Conservation (phyloP, 2,329 filamentous ascomycete species). For the Volutella citrinella region DNA sequence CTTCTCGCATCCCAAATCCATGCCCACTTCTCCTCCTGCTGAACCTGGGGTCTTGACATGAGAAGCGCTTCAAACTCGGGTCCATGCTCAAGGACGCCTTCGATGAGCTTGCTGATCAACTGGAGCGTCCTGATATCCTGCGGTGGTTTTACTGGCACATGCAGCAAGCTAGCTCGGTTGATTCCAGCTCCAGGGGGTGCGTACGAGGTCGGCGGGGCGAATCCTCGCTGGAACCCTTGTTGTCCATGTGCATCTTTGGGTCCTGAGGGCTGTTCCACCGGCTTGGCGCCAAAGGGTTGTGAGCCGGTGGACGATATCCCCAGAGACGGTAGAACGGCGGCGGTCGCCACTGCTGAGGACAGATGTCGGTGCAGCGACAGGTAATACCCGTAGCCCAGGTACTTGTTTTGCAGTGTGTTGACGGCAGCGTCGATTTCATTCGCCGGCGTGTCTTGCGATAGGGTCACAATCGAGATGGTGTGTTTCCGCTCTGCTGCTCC, state of each 20-base stretch:
- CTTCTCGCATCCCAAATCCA: constrained; percentile 90
- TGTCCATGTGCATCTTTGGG: constrained; percentile 37
- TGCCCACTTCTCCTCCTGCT: constrained; percentile 84
- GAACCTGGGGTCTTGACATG: constrained; percentile 82
- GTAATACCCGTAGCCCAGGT: constrained; percentile 81
- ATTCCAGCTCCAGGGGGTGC: constrained; percentile 38
- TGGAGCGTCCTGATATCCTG: constrained; percentile 74
- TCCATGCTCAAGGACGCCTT: constrained; percentile 74
- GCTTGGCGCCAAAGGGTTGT: constrained; percentile 76
- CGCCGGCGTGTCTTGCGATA: constrained; percentile 76
- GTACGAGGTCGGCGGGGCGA: constrained; percentile 76
- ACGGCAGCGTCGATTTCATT: constrained; percentile 81
- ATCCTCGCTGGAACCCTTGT: constrained; percentile 54
- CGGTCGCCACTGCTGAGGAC: constrained; percentile 65
- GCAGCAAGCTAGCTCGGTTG: constrained; percentile 47
- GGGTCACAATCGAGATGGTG: constrained; percentile 73
- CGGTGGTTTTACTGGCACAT: constrained; percentile 73
- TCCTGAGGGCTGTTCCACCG: constrained; percentile 44
- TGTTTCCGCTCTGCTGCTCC: constrained; percentile 64
- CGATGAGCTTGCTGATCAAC: constrained; percentile 84
- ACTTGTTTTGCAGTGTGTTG: constrained; percentile 75
- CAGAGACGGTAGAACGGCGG: constrained; percentile 33
- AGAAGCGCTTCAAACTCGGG: constrained; percentile 87
- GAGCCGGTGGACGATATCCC: constrained; percentile 43
- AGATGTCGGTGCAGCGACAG: constrained; percentile 78